A percentile compares a stretch with the other conserved stretches of the same genome.
Evolutionary conservation across 176 grass and related monocot genomes (phyloP).

Genomic region (Tillandsia leiboldiana): DNA sequence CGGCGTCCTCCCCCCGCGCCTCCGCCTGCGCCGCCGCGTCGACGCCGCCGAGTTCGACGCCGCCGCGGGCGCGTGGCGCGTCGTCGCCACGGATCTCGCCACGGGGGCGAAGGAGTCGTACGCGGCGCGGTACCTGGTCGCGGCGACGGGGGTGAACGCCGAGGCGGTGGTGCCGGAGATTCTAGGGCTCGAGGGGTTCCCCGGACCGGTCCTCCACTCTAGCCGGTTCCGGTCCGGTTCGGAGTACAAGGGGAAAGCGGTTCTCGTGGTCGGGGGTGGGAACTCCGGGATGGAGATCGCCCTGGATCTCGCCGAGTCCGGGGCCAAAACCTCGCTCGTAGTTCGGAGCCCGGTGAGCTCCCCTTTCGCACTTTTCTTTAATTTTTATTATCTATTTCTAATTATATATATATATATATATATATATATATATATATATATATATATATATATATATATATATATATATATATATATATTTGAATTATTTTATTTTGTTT

Average conservation of each 20-base stretch:
- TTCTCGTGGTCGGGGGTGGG: conserved; percentile 68
- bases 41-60: conserved; percentile 36
- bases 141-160: conserved; percentile 66
- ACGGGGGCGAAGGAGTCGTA: conserved; percentile 21
- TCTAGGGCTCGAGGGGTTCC: conserved; percentile 44
- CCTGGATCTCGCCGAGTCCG: conserved; percentile 44
- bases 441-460: background rate
- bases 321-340: conserved; percentile 44
- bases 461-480: background rate
- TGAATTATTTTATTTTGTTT: background rate
- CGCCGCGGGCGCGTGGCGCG: conserved; percentile 10
- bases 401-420: background rate
- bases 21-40: conserved; percentile 37
- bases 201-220: conserved; percentile 44
- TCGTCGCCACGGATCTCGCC: conserved; percentile 27
- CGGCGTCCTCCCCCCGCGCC: background rate
- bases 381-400: background rate
- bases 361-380: background rate
- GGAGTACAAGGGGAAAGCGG: conserved; percentile 35
- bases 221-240: conserved; percentile 28
- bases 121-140: conserved; percentile 38
- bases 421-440: background rate
- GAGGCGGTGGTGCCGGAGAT: conserved; percentile 53
- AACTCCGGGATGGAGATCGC: conserved; percentile 96
- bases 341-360: conserved; percentile 47